These are phyloP conservation scores for Fragaria iinumae DNA, from an alignment of 306 rosid species.

Conservation along the genomic window DNA sequence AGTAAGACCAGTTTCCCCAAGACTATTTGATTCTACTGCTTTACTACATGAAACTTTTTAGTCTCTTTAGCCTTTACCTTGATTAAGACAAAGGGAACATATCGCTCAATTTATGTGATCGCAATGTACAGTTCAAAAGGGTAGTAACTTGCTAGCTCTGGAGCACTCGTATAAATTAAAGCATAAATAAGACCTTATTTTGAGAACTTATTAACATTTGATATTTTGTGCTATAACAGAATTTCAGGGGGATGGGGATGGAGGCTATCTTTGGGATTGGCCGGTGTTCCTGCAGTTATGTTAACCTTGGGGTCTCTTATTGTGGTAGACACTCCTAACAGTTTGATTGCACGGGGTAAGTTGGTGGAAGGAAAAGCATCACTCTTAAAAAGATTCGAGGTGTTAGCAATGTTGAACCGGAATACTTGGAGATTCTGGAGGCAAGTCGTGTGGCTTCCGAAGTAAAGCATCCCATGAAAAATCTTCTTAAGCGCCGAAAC, in stretches of 20 bases:
- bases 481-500: conserved; percentile 40
- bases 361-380: conserved; percentile 43
- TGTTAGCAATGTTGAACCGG: conserved; percentile 44
- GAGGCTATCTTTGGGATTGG: conserved; percentile 60
- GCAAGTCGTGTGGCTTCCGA: conserved; percentile 47
- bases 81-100: not conserved
- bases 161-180: not conserved
- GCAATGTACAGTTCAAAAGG: not conserved
- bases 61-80: too few species aligned
- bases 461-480: conserved; percentile 41
- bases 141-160: not conserved
- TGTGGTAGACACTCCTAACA: conserved; percentile 54
- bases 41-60: not conserved
- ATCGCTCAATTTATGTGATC: not conserved
- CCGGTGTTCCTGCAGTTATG: conserved; percentile 46
- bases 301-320: conserved; percentile 39
- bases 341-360: conserved; percentile 51
- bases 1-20: conserved; percentile 29
- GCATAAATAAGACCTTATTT: not conserved
- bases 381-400: conserved; percentile 58
- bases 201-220: not conserved
- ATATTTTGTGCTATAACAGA: conserved; percentile 11
- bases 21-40: not conserved
- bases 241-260: conserved; percentile 62
- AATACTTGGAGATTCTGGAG: conserved; percentile 44